A percentile compares a stretch with the other conserved stretches of the same genome.
phyloP scores from a whole-genome alignment of 306 rosid species.

The Nissolia schottii region DNA sequence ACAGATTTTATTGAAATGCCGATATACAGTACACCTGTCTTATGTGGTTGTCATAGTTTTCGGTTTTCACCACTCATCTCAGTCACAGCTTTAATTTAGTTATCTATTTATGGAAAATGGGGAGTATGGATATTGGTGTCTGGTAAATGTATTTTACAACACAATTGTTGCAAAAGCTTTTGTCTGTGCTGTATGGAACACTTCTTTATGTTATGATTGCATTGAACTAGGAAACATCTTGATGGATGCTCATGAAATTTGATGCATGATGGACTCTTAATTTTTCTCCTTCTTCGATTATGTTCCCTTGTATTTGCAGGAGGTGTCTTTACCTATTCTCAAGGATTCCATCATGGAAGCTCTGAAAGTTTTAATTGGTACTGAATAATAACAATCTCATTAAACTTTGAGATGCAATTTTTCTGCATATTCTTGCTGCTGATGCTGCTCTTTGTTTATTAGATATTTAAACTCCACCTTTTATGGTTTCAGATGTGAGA shows the following conservation, averaged over 20 bases:
- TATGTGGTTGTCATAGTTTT: no score
- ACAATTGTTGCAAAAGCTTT: background rate
- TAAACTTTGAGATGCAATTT: background rate
- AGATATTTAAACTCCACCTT: background rate
- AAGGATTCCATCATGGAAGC: slow-evolving; percentile 68
- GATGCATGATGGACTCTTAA: background rate
- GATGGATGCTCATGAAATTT: slow-evolving; percentile 5
- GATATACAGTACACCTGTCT: no score
- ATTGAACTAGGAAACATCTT: background rate
- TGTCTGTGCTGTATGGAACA: background rate
- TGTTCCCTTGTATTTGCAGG: slow-evolving; percentile 41
- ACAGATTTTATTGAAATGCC: background rate
- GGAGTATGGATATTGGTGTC: background rate
- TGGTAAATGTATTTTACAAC: background rate
- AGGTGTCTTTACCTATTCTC: slow-evolving; percentile 47
- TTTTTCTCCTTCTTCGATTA: background rate
- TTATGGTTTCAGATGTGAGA: slow-evolving; percentile 41
- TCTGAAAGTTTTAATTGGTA: slow-evolving; percentile 72
- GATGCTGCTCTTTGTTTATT: background rate
- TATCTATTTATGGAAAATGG: background rate
- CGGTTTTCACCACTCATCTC: background rate
- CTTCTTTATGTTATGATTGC: background rate
- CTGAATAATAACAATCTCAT: background rate
- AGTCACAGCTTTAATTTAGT: background rate
- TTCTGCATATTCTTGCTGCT: background rate